Conservation (phyloP, 495 filamentous ascomycete species). For the Cercophora newfieldiana region DNA sequence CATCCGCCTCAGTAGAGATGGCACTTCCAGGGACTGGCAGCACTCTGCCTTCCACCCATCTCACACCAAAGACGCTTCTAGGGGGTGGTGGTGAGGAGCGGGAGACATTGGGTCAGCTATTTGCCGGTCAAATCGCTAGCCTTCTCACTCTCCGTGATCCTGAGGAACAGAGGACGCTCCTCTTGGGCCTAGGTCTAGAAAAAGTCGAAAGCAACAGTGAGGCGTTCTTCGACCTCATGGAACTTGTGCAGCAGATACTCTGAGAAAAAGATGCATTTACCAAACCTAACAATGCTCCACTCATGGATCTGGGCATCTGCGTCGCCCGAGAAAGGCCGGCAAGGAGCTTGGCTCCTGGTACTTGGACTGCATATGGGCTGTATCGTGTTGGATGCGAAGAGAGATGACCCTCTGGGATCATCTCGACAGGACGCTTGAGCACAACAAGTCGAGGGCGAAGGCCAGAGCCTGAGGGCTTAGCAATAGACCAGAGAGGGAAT, state of each 20-base stretch:
- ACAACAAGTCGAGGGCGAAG: no score
- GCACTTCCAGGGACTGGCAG: slow-evolving; percentile 53
- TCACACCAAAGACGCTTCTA: slow-evolving; percentile 85
- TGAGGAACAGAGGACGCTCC: slow-evolving; percentile 73
- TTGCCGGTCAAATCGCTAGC: slow-evolving; percentile 85
- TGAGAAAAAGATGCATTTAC: slow-evolving; percentile 25
- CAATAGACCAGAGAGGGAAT: no score
- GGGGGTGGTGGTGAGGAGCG: slow-evolving; percentile 79
- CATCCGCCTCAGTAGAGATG: slow-evolving; percentile 57
- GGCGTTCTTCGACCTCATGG: slow-evolving; percentile 79
- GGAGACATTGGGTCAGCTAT: slow-evolving; percentile 81
- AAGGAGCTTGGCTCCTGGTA: no score
- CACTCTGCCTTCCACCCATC: slow-evolving; percentile 72
- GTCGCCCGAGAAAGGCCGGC: no score
- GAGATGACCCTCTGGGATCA: no score
- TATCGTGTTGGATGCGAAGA: no score
- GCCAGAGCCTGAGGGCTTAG: no score
- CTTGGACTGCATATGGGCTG: no score
- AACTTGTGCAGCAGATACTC: slow-evolving; percentile 66
- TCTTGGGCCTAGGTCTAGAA: slow-evolving; percentile 79
- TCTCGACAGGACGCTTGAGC: no score
- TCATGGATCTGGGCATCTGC: no score
- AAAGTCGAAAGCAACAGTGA: slow-evolving; percentile 63
- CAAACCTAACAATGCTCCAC: no score
- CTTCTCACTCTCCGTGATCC: slow-evolving; percentile 69